Conservation (phyloP, 345 rosid genomes). For the Pistacia integerrima region DNA sequence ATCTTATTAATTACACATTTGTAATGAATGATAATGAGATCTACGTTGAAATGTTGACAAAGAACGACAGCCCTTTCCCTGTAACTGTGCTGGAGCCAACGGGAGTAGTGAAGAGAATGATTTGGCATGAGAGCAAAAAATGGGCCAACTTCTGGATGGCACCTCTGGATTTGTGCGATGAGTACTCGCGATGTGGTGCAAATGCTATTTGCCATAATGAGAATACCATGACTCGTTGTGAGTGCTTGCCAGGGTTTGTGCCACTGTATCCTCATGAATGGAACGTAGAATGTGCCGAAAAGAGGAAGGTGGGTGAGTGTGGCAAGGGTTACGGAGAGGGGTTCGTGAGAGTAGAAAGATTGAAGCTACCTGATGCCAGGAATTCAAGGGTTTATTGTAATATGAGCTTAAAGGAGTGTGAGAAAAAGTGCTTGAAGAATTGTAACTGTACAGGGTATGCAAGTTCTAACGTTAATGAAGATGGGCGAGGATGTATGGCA, state of each 20-base stretch:
- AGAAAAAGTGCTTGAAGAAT: conserved; percentile 2
- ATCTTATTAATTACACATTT: not conserved
- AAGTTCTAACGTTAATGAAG: no score
- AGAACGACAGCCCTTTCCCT: not conserved
- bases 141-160: conserved; percentile 10
- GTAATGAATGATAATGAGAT: not conserved
- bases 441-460: conserved; percentile 14
- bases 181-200: conserved; percentile 21
- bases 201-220: conserved; percentile 13
- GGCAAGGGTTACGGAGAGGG: conserved; percentile 13
- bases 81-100: not conserved
- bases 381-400: not conserved
- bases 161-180: conserved; percentile 25
- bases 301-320: not conserved
- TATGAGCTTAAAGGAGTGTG: not conserved
- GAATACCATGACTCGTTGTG: not conserved
- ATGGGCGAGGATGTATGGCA: not conserved
- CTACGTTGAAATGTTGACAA: not conserved
- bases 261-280: not conserved
- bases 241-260: conserved; percentile 23
- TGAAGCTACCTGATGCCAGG: conserved; percentile 5
- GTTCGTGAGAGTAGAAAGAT: conserved; percentile 8
- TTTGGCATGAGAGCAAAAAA: conserved; percentile 10
- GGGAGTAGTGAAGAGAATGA: not conserved
- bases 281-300: not conserved